Evolutionary conservation across 2,329 filamentous ascomycete genomes (phyloP).

Genomic region (Clonostachys byssicola): DNA sequence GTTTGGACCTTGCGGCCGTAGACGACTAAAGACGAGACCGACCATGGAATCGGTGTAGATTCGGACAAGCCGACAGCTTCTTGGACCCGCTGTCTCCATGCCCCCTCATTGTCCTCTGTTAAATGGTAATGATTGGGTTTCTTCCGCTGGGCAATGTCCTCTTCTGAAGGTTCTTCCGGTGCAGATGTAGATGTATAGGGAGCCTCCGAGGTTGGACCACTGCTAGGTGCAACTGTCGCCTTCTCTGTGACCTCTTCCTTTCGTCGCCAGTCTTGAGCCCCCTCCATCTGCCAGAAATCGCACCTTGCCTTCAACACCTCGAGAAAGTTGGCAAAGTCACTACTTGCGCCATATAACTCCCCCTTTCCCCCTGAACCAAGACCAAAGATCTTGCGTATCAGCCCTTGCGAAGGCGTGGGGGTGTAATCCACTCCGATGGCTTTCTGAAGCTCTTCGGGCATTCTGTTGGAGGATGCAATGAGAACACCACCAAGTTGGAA

Average conservation of each 20-base stretch:
- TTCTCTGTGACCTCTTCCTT: conserved; percentile 29
- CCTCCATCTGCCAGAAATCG: conserved; percentile 82
- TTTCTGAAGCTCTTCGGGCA: conserved; percentile 77
- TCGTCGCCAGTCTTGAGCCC: conserved; percentile 66
- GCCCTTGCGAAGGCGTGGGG: conserved; percentile 46
- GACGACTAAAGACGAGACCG: conserved; percentile 36
- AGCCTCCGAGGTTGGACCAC: neutral
- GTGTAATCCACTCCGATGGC: conserved; percentile 68
- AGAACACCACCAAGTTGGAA: conserved; percentile 80
- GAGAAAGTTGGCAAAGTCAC: conserved; percentile 73
- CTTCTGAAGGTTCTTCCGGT: neutral
- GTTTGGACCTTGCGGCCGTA: conserved; percentile 63
- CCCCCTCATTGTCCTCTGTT: conserved; percentile 15
- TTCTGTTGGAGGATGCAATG: conserved; percentile 75
- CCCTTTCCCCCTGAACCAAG: conserved; percentile 27
- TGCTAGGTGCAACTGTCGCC: neutral
- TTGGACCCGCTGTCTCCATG: conserved; percentile 15
- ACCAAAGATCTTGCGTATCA: conserved; percentile 44
- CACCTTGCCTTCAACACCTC: conserved; percentile 74
- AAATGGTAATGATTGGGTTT: conserved; percentile 24
- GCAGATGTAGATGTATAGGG: too few relatives aligned
- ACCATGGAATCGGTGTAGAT: conserved; percentile 27
- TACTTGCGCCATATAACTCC: conserved; percentile 54
- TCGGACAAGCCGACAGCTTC: conserved; percentile 13
- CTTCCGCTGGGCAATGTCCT: conserved; percentile 10